phyloP scores from a whole-genome alignment of 331 rosid species.

The Acacia pycnantha region DNA sequence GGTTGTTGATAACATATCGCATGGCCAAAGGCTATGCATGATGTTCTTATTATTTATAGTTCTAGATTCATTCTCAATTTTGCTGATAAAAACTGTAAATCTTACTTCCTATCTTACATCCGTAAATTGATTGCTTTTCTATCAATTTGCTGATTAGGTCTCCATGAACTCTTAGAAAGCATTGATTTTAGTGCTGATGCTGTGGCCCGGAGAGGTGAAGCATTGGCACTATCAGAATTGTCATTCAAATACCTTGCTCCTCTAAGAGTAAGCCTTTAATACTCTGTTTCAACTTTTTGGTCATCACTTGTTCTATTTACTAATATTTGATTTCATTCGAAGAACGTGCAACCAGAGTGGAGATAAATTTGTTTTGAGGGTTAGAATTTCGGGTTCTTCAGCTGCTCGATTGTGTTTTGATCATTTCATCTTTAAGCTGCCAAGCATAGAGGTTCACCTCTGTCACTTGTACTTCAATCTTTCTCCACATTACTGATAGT shows the following conservation, averaged over 20 bases:
- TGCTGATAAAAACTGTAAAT: background rate
- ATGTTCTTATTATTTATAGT: background rate
- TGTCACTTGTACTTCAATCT: background rate
- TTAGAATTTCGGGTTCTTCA: conserved; percentile 62
- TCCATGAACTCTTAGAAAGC: conserved; percentile 69
- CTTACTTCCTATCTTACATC: background rate
- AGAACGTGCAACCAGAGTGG: conserved; percentile 57
- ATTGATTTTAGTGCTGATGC: conserved; percentile 60
- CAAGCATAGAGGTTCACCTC: conserved; percentile 69
- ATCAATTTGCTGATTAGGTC: conserved; percentile 53
- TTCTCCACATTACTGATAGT: background rate
- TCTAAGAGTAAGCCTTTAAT: conserved; percentile 59
- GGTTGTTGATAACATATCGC: background rate
- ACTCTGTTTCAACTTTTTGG: background rate
- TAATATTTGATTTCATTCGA: conserved; percentile 23
- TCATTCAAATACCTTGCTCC: conserved; percentile 84
- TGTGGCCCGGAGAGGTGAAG: conserved; percentile 67
- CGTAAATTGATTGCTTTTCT: conserved; percentile 20
- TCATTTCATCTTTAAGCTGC: conserved; percentile 73
- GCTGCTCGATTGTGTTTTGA: conserved; percentile 75
- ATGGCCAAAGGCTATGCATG: background rate
- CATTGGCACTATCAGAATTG: conserved; percentile 74
- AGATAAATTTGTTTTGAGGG: conserved; percentile 74
- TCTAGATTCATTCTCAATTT: background rate
- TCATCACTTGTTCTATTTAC: conserved; percentile 16